phyloP scores from a whole-genome alignment of 192 early-diverging fungal species.

The Linderina pennispora region DNA sequence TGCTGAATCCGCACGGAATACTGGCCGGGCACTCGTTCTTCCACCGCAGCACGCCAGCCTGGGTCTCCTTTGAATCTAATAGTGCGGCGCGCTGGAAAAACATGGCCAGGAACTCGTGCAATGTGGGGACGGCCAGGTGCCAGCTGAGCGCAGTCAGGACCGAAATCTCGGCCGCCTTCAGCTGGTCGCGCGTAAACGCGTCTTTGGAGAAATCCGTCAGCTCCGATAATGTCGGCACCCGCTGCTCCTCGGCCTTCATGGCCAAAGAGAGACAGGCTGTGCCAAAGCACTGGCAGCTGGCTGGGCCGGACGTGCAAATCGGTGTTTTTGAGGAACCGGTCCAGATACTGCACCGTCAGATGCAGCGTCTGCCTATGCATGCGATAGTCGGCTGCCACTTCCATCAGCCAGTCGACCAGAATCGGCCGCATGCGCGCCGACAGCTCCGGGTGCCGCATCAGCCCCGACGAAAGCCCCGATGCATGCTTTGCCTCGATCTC shows the following conservation, averaged over 20 bases:
- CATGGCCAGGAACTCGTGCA: slow-evolving; percentile 34
- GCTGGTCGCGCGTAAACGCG: slow-evolving; percentile 39
- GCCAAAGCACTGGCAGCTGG: slow-evolving; percentile 48
- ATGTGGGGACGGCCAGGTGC: slow-evolving; percentile 41
- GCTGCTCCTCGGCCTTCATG: slow-evolving; percentile 48
- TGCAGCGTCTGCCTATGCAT: slow-evolving; percentile 47
- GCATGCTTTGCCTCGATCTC: slow-evolving; percentile 22
- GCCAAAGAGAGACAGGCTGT: slow-evolving; percentile 48
- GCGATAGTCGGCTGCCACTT: slow-evolving; percentile 47
- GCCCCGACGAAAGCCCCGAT: slow-evolving; percentile 13
- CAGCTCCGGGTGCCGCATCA: slow-evolving; percentile 41
- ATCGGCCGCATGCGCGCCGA: slow-evolving; percentile 48
- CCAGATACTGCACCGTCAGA: slow-evolving; percentile 40
- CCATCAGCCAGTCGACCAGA: slow-evolving; percentile 51
- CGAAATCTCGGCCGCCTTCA: slow-evolving; percentile 38
- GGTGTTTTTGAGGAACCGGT: slow-evolving; percentile 35
- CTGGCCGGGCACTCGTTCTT: slow-evolving; percentile 6
- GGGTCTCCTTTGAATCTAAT: too few species aligned
- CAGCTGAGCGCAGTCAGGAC: slow-evolving; percentile 39
- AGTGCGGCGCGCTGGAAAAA: slow-evolving; percentile 42
- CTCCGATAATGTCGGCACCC: slow-evolving; percentile 34
- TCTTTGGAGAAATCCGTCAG: slow-evolving; percentile 43
- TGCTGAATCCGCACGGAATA: slow-evolving; percentile 20
- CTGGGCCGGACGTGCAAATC: slow-evolving; percentile 19
- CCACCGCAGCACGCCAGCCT: background rate